Evolutionary conservation across 352 stramenopile species (phyloP), one percentile per base, ranked within the genome.

Genomic region (Phytophthora europaea): DNA sequence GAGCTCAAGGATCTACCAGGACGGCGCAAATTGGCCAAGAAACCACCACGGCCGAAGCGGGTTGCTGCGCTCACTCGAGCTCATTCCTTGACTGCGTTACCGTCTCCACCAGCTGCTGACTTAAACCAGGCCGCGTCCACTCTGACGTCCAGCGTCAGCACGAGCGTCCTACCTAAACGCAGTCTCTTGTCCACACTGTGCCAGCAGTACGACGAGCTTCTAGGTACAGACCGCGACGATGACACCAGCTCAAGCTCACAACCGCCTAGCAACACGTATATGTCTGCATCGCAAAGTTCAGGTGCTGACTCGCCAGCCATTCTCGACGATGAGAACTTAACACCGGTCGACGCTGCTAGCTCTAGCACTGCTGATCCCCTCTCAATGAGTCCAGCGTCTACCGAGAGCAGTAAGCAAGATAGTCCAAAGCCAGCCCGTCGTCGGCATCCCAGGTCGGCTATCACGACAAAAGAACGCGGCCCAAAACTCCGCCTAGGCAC

Each of bases 191-290:
- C 61, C 10, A 47, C 61, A 1, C 52, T 73, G 5, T 67, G 84
- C 33, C 65, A 85, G 56, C 83, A 88, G 22, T 86, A 85, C 38
- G 81, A 87, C n/a, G 67, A 75, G 13, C 43, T 88, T 9, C 69
- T 84, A 23, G 45, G 66, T 16, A 64, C 87, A 26, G 65, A 83
- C 23, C 54, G 85, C 15, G 54, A 57, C 0, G 70, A 80, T 20
- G 66, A 69, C 34, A 61, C 67, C 40, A 71, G 23, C 38, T 23
- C 56, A 38, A 57, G 54, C 4, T 40, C 23, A 20, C 13, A 16
- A 51, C 28, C 3, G 12, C 12, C 15, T 6, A 55, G 23, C 18
- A 36, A 57, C 6, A 22, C 51, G 16, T 72, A 60, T 18, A 54
- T 55, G 33, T 22, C n/a, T 2, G 43, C 36, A 43, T 26, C 22